phyloP scores from a whole-genome alignment of 768 basidiomycete species.

The Megacollybia marginata region DNA sequence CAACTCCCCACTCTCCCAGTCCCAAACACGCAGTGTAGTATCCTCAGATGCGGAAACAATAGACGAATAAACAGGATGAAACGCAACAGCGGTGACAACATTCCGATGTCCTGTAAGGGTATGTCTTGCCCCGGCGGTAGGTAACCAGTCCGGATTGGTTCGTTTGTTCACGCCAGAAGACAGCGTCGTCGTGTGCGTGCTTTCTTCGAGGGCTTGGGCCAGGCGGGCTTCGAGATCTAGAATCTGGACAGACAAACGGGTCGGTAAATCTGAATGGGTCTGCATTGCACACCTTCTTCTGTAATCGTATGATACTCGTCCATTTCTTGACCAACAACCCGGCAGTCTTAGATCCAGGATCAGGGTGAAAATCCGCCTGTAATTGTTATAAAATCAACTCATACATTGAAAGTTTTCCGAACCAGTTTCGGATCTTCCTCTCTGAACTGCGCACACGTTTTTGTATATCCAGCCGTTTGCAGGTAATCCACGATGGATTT shows the following conservation, averaged over 20 bases:
- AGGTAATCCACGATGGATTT: slow-evolving; percentile 30
- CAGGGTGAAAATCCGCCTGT: slow-evolving; percentile 21
- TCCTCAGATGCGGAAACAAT: slow-evolving; percentile 65
- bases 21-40: slow-evolving; percentile 67
- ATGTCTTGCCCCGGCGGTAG: slow-evolving; percentile 35
- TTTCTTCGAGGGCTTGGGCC: slow-evolving; percentile 41
- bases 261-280: no score
- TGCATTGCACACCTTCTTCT: slow-evolving; percentile 77
- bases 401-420: slow-evolving; percentile 2
- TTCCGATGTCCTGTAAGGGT: slow-evolving; percentile 49
- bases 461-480: slow-evolving; percentile 20
- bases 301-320: slow-evolving; percentile 74
- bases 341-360: slow-evolving; percentile 14
- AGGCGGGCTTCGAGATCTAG: slow-evolving; percentile 55
- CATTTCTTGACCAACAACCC: slow-evolving; percentile 79
- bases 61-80: slow-evolving; percentile 65
- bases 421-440: slow-evolving; percentile 17
- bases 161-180: slow-evolving; percentile 24
- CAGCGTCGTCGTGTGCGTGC: slow-evolving; percentile 25
- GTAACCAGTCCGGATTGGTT: slow-evolving; percentile 43
- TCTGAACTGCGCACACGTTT: slow-evolving; percentile 24
- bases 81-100: slow-evolving; percentile 53
- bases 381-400: background rate
- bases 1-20: slow-evolving; percentile 74
- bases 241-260: slow-evolving; percentile 40